phyloP scores from a whole-genome alignment of 768 basidiomycete genomes.

The Podaxis sp. region DNA sequence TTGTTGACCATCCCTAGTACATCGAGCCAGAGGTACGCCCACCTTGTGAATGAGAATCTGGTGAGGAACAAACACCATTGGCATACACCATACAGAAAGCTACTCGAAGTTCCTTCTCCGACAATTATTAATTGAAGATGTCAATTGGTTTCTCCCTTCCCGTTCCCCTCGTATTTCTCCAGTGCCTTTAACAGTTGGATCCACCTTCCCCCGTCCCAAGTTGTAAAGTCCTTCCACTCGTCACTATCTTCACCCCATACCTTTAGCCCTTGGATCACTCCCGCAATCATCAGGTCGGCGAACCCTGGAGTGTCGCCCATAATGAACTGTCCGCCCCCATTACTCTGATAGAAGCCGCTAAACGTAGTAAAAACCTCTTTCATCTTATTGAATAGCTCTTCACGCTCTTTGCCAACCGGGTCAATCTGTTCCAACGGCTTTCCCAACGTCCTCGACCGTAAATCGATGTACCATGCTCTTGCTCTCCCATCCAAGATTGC shows the following conservation, averaged over 20 bases:
- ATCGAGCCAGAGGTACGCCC: too few species aligned
- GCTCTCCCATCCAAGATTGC: background rate
- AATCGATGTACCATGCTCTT: background rate
- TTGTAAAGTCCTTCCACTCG: constrained; percentile 35
- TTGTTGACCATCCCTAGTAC: too few species aligned
- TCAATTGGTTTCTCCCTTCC: background rate
- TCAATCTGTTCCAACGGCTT: background rate
- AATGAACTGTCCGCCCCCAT: background rate
- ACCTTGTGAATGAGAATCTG: too few species aligned
- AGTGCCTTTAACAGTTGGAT: constrained; percentile 20
- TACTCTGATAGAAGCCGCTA: constrained; percentile 4
- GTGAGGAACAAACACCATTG: too few species aligned
- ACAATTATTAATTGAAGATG: too few species aligned
- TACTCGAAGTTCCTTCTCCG: too few species aligned
- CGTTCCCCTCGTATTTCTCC: background rate
- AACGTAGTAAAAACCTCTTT: constrained; percentile 1
- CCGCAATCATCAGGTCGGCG: constrained; percentile 36
- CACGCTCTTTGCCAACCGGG: constrained; percentile 2
- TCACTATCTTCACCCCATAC: constrained; percentile 30
- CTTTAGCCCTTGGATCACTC: constrained; percentile 28
- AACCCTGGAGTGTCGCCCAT: constrained; percentile 20
- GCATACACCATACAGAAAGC: too few species aligned
- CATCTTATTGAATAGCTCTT: constrained; percentile 1
- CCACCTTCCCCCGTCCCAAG: constrained; percentile 40
- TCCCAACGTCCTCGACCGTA: background rate